Conservation (phyloP, 257 asterid genomes). For the Lantana camara region DNA sequence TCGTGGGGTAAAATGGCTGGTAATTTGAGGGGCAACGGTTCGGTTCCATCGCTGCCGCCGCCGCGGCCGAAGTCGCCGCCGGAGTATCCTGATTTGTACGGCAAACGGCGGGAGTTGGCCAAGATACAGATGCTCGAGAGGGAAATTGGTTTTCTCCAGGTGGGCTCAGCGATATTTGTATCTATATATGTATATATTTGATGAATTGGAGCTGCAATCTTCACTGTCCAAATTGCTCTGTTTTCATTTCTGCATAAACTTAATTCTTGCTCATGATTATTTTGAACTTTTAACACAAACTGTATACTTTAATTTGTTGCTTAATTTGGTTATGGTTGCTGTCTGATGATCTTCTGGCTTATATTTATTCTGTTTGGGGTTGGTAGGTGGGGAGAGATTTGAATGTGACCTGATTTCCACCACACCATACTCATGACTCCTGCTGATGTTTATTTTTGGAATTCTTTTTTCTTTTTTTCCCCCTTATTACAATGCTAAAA, state of each 20-base stretch:
- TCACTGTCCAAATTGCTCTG: neutral
- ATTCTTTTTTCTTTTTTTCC: neutral
- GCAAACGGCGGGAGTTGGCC: conserved; percentile 76
- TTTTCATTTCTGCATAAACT: neutral
- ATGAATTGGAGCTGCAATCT: neutral
- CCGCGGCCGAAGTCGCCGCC: conserved; percentile 95
- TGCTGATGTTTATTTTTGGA: conserved; percentile 24
- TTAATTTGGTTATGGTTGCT: conserved; percentile 8
- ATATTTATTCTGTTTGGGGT: neutral
- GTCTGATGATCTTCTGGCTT: conserved; percentile 1
- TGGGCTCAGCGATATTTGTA: no score
- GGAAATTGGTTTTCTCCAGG: conserved; percentile 85
- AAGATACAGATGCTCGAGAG: conserved; percentile 82
- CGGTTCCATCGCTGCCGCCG: conserved; percentile 71
- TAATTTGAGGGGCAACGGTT: conserved; percentile 33
- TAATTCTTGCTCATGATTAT: neutral
- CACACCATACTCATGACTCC: conserved; percentile 14
- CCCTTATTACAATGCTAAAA: no score
- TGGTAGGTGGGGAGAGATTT: conserved; percentile 26
- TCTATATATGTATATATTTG: neutral
- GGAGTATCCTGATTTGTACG: conserved; percentile 84
- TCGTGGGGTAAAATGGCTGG: conserved; percentile 38
- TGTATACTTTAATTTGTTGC: neutral
- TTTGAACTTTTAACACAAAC: neutral
- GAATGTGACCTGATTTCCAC: conserved; percentile 11